Evolutionary conservation across 1,284 basidiomycete genomes (phyloP).

Genomic region (Leccinum pallidistipes): DNA sequence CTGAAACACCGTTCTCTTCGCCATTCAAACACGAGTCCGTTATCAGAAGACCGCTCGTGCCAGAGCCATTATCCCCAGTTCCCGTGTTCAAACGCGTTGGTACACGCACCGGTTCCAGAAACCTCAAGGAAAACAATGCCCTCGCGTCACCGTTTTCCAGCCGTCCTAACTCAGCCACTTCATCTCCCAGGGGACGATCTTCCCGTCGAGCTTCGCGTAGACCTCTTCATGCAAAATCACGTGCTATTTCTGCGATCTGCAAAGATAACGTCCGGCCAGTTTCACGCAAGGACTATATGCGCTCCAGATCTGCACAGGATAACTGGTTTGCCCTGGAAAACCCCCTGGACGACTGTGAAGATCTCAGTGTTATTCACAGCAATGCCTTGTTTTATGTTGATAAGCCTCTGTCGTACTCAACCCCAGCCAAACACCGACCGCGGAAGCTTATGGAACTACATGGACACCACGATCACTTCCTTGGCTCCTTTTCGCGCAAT

Average conservation of each 20-base stretch:
- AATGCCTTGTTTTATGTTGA: conserved; percentile 19
- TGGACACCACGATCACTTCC: not conserved
- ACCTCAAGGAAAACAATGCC: conserved; percentile 46
- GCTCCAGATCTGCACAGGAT: conserved; percentile 12
- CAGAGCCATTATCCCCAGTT: conserved; percentile 42
- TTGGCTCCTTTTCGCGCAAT: not conserved
- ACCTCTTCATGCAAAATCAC: conserved; percentile 23
- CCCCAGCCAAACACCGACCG: conserved; percentile 16
- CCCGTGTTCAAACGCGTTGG: conserved; percentile 44
- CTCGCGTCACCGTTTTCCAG: conserved; percentile 40
- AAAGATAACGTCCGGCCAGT: conserved; percentile 20
- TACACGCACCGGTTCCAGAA: conserved; percentile 39
- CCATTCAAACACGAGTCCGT: conserved; percentile 7
- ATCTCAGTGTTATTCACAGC: not conserved
- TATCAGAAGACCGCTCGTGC: not conserved
- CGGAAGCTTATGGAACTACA: conserved; percentile 1
- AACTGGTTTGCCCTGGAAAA: conserved; percentile 15
- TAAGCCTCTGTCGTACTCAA: conserved; percentile 27
- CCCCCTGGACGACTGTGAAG: not conserved
- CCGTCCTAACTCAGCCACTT: conserved; percentile 41
- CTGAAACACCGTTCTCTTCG: conserved; percentile 22
- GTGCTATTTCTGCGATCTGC: conserved; percentile 21
- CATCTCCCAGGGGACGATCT: conserved; percentile 38
- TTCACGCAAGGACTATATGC: conserved; percentile 32
- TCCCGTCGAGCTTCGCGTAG: conserved; percentile 12